Evolutionary conservation across 176 grass and related monocot species (phyloP).

Genomic region (Rhynchospora tenuis): DNA sequence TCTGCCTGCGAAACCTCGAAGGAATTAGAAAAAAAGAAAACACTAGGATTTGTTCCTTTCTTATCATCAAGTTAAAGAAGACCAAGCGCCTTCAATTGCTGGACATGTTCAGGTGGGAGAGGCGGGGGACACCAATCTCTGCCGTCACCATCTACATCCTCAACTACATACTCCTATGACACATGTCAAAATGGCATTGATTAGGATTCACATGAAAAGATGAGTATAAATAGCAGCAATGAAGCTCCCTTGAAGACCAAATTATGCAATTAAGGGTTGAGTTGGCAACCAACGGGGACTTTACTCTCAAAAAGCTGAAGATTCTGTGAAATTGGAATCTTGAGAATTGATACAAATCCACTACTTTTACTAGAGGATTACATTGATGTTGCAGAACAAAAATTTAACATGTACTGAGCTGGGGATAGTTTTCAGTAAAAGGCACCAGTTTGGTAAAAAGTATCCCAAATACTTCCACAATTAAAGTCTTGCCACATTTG

Average conservation of each 20-base stretch:
- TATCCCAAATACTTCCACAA: background rate
- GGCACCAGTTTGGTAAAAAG: background rate
- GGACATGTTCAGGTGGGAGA: slow-evolving; percentile 58
- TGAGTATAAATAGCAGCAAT: background rate
- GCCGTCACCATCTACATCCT: slow-evolving; percentile 63
- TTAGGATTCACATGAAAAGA: background rate
- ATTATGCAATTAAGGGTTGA: background rate
- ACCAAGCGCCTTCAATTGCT: slow-evolving; percentile 76
- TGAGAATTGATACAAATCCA: background rate
- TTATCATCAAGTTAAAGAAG: slow-evolving; percentile 46
- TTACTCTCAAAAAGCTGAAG: background rate
- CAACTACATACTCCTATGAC: slow-evolving; percentile 80
- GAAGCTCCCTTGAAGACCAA: background rate
- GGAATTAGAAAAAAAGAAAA: slow-evolving; percentile 1
- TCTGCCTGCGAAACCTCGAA: background rate
- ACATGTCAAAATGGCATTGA: background rate
- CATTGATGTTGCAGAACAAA: background rate
- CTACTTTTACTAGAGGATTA: background rate
- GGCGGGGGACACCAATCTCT: slow-evolving; percentile 68
- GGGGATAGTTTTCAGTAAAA: background rate
- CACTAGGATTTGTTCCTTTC: background rate
- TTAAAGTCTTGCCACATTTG: background rate
- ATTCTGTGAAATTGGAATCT: background rate
- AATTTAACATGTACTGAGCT: background rate
- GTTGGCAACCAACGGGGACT: background rate